Percentiles rank a stretch among this genome's conserved stretches.
Evolutionary conservation across 2,329 filamentous ascomycete genomes (phyloP).

Genomic region (Bimuria novae-zelandiae): DNA sequence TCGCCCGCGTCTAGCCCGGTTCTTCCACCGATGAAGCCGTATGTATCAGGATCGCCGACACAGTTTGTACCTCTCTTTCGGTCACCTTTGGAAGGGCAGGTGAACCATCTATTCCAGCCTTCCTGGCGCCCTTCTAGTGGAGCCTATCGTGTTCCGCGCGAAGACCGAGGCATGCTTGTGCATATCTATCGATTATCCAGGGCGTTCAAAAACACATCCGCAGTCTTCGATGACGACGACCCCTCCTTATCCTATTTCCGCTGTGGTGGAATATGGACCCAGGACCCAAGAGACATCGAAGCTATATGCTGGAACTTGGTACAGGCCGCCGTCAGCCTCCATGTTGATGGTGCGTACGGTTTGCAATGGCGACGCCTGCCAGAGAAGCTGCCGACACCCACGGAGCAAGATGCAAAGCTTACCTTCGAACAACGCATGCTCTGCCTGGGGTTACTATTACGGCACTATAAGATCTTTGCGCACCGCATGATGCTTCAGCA

Average conservation of each 20-base stretch:
- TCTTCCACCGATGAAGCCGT: neutral
- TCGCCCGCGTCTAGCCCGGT: neutral
- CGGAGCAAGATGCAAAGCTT: neutral
- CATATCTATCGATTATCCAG: neutral
- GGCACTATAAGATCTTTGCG: neutral
- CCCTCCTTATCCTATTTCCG: neutral
- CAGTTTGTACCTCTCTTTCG: neutral
- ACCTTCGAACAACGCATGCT: neutral
- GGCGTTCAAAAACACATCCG: neutral
- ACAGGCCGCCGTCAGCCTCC: neutral
- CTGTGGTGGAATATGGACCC: neutral
- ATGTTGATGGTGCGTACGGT: neutral
- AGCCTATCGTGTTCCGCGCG: neutral
- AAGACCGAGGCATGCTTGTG: neutral
- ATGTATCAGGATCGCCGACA: neutral
- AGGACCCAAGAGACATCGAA: neutral
- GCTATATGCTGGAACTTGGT: constrained; percentile 1
- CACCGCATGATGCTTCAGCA: neutral
- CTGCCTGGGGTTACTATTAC: neutral
- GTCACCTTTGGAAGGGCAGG: neutral
- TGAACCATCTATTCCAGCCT: neutral
- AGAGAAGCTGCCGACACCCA: neutral
- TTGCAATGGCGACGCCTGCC: neutral
- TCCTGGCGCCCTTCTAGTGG: neutral
- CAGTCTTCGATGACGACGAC: neutral